Base-by-base conservation (phyloP, 768 basidiomycete species). In the Suillus discolor region DNA sequence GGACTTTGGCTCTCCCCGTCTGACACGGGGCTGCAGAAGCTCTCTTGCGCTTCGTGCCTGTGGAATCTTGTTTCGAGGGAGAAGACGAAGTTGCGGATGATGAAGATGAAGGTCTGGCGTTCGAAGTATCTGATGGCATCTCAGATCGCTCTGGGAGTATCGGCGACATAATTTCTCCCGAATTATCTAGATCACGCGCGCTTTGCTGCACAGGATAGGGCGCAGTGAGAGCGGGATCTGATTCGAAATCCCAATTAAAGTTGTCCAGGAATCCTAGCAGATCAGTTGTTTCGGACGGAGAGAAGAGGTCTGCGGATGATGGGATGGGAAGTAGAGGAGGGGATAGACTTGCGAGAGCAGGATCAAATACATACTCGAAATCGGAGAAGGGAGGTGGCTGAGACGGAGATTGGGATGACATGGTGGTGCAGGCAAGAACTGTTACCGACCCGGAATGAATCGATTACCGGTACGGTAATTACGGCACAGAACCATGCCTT, bases 261-360 rank as follows among this genome's bases (percentile, higher is more conserved):
- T 88, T 89, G 77, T 94, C 92, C 74, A 94, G 86, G 74, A 94
- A 94, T 64, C 89, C 89, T 66, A 93, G 83, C 62, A 94, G 81
- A 76, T 92, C 88, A 0, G 88, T 90, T 6, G 90, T 90, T 77
- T 94, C 93, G 67, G 88, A 84, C 0, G 86, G 82, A 11, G 92
- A 90, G 76, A 94, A 91, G 69, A 94, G 87, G 73, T 90, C 90
- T 31, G 90, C 87, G 8, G 91, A 90, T 0, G 91, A 79, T 0
- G 90, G 90, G 0, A 91, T 74, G 0, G 90, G 85, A 0, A 85
- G 83, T 0, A 87, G 85, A 0, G 89, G 87, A 6, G 76, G 73
- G 67, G 90, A 90, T n/a, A 90, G 65, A 59, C 77, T 78, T 11
- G 84, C 81, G 28, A 87, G 78, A 5, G 85, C 77, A 2, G 88